Base-by-base conservation (phyloP, 1,139 yeast species). In the Geotrichum bryndzae region DNA sequence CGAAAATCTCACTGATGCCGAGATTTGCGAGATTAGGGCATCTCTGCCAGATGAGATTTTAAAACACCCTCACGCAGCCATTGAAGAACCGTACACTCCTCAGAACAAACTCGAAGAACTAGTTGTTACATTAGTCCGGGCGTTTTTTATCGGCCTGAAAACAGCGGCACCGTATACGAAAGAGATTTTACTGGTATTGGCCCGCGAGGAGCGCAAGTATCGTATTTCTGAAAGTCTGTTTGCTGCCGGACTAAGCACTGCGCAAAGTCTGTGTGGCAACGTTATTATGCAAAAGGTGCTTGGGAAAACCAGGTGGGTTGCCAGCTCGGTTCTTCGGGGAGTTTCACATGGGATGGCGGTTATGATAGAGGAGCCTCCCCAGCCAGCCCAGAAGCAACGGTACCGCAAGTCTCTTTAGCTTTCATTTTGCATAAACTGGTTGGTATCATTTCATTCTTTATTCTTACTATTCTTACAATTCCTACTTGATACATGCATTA, bases 121-220 rank as follows among this genome's bases (percentile, higher is more conserved):
- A 7, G 62, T 59, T n/a, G 59, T 59, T 3, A 35, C 62, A 1
- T 7, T 56, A 4, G 59, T 59, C 25, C 51, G 62, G 48, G 62
- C 59, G 7, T 59, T 59, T 46, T 59, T 59, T 29, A 33, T 59
- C 25, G 62, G 62, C 22, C 50, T 59, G 41, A 56, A 59, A 38
- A 59, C 62, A 3, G 62, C 62, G 22, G 62, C 62, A n/a, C 62
- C 62, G 13, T 59, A 41, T 25, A 53, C 57, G 15, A 59, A 59
- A 29, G 56, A 59, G 53, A 33, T 52, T 10, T 29, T 59, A 3
- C n/a, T 56, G 5, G 51, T 45, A 5, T 29, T 59, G 45, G 57
- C 57, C 11, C 56, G 59, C 2, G 62, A 59, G 38, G 62, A 59
- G 33, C 54, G 62, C 45, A 59, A 59, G 18, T 59, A 56, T 50